These are phyloP conservation scores for Mycena sanguinolenta DNA, from an alignment of 768 basidiomycete species.

Conservation along the genomic window DNA sequence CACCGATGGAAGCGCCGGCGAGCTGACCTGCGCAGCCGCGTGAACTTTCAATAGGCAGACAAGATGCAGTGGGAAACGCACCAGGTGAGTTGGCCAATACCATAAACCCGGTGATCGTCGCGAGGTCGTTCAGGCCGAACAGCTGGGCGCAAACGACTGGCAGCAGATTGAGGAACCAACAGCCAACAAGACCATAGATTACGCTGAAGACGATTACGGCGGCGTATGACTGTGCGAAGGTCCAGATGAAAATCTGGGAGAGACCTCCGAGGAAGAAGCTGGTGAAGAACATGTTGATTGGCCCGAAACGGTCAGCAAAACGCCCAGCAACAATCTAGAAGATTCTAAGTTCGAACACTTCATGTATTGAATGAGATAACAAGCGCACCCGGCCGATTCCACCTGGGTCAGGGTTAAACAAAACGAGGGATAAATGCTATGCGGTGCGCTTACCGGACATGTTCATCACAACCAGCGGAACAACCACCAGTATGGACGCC, in stretches of 20 bases:
- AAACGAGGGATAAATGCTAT: background rate
- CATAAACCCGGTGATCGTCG: conserved; percentile 44
- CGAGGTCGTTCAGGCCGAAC: conserved; percentile 41
- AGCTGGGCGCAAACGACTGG: conserved; percentile 48
- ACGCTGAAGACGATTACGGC: conserved; percentile 48
- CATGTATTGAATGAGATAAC: background rate
- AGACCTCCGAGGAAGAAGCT: conserved; percentile 50
- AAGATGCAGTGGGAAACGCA: background rate
- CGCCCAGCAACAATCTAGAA: conserved; percentile 50
- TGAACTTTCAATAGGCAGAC: background rate
- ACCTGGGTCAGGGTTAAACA: conserved; percentile 22
- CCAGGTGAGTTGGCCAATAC: conserved; percentile 41
- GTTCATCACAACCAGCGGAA: conserved; percentile 42
- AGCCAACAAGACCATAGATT: conserved; percentile 51
- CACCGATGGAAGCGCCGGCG: conserved; percentile 48
- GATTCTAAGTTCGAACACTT: background rate
- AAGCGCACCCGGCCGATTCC: conserved; percentile 40
- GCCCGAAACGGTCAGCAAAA: conserved; percentile 53
- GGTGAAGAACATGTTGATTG: conserved; percentile 55
- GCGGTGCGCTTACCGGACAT: conserved; percentile 34
- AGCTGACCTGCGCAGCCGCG: conserved; percentile 42
- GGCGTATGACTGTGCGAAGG: conserved; percentile 48
- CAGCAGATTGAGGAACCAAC: conserved; percentile 50
- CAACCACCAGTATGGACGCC: conserved; percentile 38
- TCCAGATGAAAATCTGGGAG: conserved; percentile 55